Evolutionary conservation across 164 flowering plant genomes (phyloP), one percentile per base, ranked within the genome.

Genomic region (Macadamia integrifolia): DNA sequence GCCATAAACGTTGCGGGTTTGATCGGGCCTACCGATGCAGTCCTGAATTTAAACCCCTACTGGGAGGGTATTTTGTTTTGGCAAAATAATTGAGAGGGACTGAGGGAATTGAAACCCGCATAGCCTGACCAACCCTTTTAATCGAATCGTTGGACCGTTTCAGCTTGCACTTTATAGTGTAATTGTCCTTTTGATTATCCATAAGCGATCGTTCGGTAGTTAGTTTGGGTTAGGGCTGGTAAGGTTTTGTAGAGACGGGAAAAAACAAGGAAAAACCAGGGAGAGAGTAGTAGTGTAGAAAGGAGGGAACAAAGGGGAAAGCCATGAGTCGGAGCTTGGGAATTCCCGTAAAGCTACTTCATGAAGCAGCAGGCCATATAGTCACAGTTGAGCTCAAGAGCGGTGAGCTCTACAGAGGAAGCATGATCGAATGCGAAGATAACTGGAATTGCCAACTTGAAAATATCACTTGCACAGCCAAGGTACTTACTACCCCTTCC

Each of bases 391-490:
- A 92, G 81, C 81, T 92, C 52, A 90, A 90, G 79, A 87, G 90
- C 72, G 93, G 95, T 7, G 98, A 91, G 82, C 90, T 89, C 9
- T 87, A 88, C 75, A 75, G 95, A 74, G 97, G 95, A 9, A 86
- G 84, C 82, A 85, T 93, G 92, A 60, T 91, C 28, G 93, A 90
- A 72, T 93, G 95, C 77, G 98, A 93, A 77, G 97, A 93, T 65
- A 91, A 93, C 82, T 93, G 98, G 98, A 93, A 93, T 65, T 93
- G 98, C 71, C 97, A 91, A 75, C 96, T 93, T 67, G 97, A 93
- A 67, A 81, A 71, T 79, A 91, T 93, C 80, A 91, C 92, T 46
- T 89, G 74, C 85, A 93, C 98, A 29, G 86, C 96, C 50, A 93
- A 86, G 87, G 98, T 89, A 58, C 42, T 59, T 55, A 58, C 61